These are phyloP conservation scores for Spathaspora sp. DNA, from an alignment of 805 yeast genomes.

Conservation along the genomic window DNA sequence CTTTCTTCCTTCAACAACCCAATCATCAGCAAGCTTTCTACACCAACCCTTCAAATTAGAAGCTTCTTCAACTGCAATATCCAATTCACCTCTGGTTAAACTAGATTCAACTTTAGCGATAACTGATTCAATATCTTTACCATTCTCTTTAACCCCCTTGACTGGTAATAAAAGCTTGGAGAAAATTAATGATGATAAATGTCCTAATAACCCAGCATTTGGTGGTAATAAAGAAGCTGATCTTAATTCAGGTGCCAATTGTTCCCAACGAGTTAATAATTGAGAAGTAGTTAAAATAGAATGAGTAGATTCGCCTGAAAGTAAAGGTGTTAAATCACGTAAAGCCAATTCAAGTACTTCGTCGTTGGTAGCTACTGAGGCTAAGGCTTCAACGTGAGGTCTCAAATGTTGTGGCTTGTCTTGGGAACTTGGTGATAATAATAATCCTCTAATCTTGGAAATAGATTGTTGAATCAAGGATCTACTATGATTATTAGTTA, in stretches of 20 bases:
- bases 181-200: conserved; percentile 73
- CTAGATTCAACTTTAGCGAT: conserved; percentile 81
- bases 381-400: conserved; percentile 38
- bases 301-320: conserved; percentile 34
- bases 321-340: conserved; percentile 31
- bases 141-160: conserved; percentile 67
- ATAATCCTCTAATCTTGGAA: conserved; percentile 28
- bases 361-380: conserved; percentile 23
- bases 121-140: conserved; percentile 84
- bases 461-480: conserved; percentile 28
- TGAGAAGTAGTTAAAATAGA: conserved; percentile 76
- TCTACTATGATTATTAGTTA: conserved; percentile 31
- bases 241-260: conserved; percentile 80
- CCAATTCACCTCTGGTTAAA: conserved; percentile 71
- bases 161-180: conserved; percentile 74
- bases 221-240: conserved; percentile 88
- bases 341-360: conserved; percentile 32
- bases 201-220: conserved; percentile 93
- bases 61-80: conserved; percentile 89
- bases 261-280: conserved; percentile 73
- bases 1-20: conserved; percentile 87
- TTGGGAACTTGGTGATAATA: conserved; percentile 15
- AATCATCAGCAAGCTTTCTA: conserved; percentile 82
- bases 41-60: conserved; percentile 91
- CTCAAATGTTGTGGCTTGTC: conserved; percentile 23